Evolutionary conservation across 2,329 filamentous ascomycete species (phyloP).

Genomic region (Drechslera avenae): DNA sequence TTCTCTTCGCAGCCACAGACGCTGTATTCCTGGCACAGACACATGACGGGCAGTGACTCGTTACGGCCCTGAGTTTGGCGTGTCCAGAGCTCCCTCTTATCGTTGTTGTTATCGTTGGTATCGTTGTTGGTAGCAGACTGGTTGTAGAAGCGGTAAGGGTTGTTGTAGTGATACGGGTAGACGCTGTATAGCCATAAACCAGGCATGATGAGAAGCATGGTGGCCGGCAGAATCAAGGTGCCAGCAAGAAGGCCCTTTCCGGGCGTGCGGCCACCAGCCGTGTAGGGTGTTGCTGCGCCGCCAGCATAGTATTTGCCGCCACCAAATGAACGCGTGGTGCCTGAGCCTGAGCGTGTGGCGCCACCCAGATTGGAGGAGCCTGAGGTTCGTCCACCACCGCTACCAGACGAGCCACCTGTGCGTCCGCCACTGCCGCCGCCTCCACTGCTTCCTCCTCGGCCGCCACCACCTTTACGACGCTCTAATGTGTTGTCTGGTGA

Average conservation of each 20-base stretch:
- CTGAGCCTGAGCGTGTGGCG: slow-evolving; percentile 62
- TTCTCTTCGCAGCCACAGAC: slow-evolving; percentile 74
- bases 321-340: slow-evolving; percentile 62
- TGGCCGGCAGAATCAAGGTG: slow-evolving; percentile 54
- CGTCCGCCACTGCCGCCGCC: slow-evolving; percentile 27
- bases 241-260: slow-evolving; percentile 57
- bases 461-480: slow-evolving; percentile 48
- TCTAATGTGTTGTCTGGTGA: slow-evolving; percentile 43
- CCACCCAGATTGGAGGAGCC: slow-evolving; percentile 44
- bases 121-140: slow-evolving; percentile 49
- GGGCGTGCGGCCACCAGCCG: slow-evolving; percentile 57
- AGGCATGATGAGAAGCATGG: slow-evolving; percentile 63
- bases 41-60: slow-evolving; percentile 65
- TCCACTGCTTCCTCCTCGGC: slow-evolving; percentile 36
- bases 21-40: slow-evolving; percentile 62
- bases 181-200: slow-evolving; percentile 68
- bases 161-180: slow-evolving; percentile 65
- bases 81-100: slow-evolving; percentile 5
- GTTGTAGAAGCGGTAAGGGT: slow-evolving; percentile 61
- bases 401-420: slow-evolving; percentile 10
- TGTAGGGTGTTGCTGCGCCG: slow-evolving; percentile 62
- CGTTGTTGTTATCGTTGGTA: slow-evolving; percentile 46
- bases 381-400: slow-evolving; percentile 26
- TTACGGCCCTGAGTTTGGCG: slow-evolving; percentile 48
- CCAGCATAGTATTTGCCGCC: slow-evolving; percentile 71